phyloP scores from a whole-genome alignment of 768 basidiomycete species.

The Naganishia vaughanmartiniae region DNA sequence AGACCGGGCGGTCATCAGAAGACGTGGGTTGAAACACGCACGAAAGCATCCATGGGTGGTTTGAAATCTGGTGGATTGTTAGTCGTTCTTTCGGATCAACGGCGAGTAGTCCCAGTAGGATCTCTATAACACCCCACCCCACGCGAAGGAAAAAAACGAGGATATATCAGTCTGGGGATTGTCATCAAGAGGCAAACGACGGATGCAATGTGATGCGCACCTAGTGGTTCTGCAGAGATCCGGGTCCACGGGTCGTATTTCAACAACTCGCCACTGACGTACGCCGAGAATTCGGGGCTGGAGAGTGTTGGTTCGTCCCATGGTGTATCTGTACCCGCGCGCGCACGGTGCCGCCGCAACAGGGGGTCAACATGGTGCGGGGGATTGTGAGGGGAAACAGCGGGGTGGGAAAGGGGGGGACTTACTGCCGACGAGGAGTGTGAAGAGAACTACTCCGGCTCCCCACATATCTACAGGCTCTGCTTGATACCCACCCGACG shows the following conservation, averaged over 20 bases:
- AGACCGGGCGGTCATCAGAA: background rate
- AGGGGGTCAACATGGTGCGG: too few relatives aligned
- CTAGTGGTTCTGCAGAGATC: slow-evolving; percentile 61
- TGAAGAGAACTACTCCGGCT: slow-evolving; percentile 87
- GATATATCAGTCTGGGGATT: too few relatives aligned
- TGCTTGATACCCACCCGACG: slow-evolving; percentile 69
- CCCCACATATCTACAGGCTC: slow-evolving; percentile 97
- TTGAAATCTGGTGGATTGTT: slow-evolving; percentile 60
- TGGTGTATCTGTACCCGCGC: slow-evolving; percentile 77
- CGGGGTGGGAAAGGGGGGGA: slow-evolving; percentile 11
- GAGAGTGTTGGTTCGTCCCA: slow-evolving; percentile 86
- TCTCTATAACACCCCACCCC: slow-evolving; percentile 55
- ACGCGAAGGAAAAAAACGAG: too few relatives aligned
- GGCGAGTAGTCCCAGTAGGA: slow-evolving; percentile 72
- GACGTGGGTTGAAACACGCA: slow-evolving; percentile 47
- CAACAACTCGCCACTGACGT: slow-evolving; percentile 70
- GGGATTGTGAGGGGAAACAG: background rate
- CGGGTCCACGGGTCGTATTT: slow-evolving; percentile 74
- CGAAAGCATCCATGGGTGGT: slow-evolving; percentile 75
- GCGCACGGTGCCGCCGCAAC: too few relatives aligned
- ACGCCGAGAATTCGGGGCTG: slow-evolving; percentile 78
- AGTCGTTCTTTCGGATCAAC: slow-evolving; percentile 68
- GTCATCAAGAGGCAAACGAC: too few relatives aligned
- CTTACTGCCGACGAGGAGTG: slow-evolving; percentile 81
- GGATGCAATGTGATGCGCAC: too few relatives aligned